Conservation (phyloP, 768 basidiomycete genomes). For the Inosperma sp. region DNA sequence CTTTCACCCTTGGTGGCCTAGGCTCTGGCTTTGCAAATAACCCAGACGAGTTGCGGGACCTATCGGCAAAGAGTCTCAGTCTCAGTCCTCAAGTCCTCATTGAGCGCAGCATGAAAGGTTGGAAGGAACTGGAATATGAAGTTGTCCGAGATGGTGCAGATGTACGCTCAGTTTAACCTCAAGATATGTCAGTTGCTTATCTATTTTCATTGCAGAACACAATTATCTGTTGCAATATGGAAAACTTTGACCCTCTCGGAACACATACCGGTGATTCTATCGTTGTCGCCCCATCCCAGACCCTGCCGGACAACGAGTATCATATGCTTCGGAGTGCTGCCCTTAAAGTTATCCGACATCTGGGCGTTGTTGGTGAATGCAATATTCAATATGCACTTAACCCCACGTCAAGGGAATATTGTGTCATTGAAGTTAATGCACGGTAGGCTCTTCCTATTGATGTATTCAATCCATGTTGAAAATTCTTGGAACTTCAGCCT, state of each 20-base stretch:
- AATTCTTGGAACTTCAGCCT: constrained; percentile 35
- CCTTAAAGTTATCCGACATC: constrained; percentile 89
- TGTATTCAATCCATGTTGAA: constrained; percentile 4
- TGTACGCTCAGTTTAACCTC: constrained; percentile 45
- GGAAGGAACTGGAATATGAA: constrained; percentile 99
- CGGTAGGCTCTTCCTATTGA: constrained; percentile 45
- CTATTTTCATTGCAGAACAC: constrained; percentile 62
- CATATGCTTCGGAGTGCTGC: constrained; percentile 99
- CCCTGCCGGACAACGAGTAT: constrained; percentile 95
- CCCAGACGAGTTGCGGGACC: constrained; percentile 89
- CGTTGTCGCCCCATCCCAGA: constrained; percentile 98
- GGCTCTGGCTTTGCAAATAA: constrained; percentile 98
- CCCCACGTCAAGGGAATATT: constrained; percentile 88
- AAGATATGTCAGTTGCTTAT: constrained; percentile 12
- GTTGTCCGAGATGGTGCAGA: constrained; percentile 98
- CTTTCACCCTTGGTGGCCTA: constrained; percentile 96
- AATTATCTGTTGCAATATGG: constrained; percentile 99
- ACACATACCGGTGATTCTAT: constrained; percentile 99
- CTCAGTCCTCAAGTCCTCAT: constrained; percentile 94
- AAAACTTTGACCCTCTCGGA: constrained; percentile 98
- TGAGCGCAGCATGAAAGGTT: constrained; percentile 97
- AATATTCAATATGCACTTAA: constrained; percentile 99
- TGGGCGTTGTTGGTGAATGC: constrained; percentile 91
- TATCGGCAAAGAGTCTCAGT: constrained; percentile 86
- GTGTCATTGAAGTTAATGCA: constrained; percentile 97